phyloP scores from a whole-genome alignment of 305 asterid species.

The Fraxinus greggii region DNA sequence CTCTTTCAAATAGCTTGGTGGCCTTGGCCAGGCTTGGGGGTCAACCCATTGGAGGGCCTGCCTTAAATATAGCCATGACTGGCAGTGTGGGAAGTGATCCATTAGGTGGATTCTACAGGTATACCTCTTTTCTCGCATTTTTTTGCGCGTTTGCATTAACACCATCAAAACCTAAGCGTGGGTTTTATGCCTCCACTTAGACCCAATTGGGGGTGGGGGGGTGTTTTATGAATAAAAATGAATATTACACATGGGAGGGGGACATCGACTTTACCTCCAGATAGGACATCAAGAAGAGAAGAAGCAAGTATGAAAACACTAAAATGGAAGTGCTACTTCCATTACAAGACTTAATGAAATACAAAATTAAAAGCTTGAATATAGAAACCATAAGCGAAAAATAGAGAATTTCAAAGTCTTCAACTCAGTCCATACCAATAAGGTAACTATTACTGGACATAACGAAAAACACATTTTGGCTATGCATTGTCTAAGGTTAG shows the following conservation, averaged over 20 bases:
- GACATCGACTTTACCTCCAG: neutral
- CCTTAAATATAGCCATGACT: slow-evolving; percentile 81
- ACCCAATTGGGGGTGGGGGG: neutral
- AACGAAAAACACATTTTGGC: neutral
- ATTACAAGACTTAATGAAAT: neutral
- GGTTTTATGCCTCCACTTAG: neutral
- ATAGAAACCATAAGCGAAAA: neutral
- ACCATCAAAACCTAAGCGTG: neutral
- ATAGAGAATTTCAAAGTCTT: neutral
- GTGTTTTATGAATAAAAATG: neutral
- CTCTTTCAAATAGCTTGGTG: slow-evolving; percentile 86
- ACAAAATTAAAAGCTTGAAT: neutral
- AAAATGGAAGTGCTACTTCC: neutral
- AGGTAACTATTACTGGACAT: neutral
- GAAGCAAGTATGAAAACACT: neutral
- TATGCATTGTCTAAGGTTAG: neutral
- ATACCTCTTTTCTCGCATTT: neutral
- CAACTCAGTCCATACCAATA: neutral
- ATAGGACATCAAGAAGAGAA: neutral
- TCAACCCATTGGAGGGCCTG: slow-evolving; percentile 60
- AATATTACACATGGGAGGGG: neutral
- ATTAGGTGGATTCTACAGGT: slow-evolving; percentile 91
- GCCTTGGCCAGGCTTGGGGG: slow-evolving; percentile 97
- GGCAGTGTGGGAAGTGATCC: slow-evolving; percentile 98
- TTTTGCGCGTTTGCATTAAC: neutral